phyloP scores from a whole-genome alignment of 345 rosid genomes.

The Eutrema japonicum region DNA sequence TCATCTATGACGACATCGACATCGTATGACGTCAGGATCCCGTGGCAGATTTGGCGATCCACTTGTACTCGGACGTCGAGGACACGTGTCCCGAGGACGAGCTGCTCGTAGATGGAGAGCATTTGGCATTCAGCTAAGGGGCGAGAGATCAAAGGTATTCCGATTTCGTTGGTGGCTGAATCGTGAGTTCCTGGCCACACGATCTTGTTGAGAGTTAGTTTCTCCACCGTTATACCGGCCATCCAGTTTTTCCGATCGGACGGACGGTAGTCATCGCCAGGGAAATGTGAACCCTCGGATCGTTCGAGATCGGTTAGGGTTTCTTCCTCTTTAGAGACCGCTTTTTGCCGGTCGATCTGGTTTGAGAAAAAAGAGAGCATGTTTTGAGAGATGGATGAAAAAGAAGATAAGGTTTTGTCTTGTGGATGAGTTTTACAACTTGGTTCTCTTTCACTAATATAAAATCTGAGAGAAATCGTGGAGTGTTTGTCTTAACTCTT shows the following conservation, averaged over 20 bases:
- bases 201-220: constrained; percentile 58
- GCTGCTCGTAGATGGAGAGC: constrained; percentile 66
- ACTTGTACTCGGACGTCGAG: constrained; percentile 72
- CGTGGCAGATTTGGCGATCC: constrained; percentile 70
- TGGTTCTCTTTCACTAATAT: constrained; percentile 7
- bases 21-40: constrained; percentile 58
- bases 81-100: constrained; percentile 63
- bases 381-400: constrained; percentile 18
- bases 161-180: constrained; percentile 82
- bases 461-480: constrained; percentile 34
- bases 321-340: constrained; percentile 51
- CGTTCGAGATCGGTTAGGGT: constrained; percentile 53
- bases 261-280: constrained; percentile 68
- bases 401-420: constrained; percentile 37
- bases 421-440: constrained; percentile 38
- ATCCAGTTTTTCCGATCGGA: constrained; percentile 84
- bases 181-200: constrained; percentile 97
- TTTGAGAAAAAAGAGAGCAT: constrained; percentile 70
- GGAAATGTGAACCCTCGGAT: constrained; percentile 56
- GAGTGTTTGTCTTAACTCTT: constrained; percentile 32
- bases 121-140: constrained; percentile 85
- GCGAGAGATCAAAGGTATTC: constrained; percentile 57
- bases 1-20: constrained; percentile 61
- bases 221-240: constrained; percentile 59
- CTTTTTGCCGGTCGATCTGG: constrained; percentile 54